These are phyloP conservation scores for Cladorrhinum sp. DNA, from an alignment of 2,329 filamentous ascomycete species.

Conservation along the genomic window DNA sequence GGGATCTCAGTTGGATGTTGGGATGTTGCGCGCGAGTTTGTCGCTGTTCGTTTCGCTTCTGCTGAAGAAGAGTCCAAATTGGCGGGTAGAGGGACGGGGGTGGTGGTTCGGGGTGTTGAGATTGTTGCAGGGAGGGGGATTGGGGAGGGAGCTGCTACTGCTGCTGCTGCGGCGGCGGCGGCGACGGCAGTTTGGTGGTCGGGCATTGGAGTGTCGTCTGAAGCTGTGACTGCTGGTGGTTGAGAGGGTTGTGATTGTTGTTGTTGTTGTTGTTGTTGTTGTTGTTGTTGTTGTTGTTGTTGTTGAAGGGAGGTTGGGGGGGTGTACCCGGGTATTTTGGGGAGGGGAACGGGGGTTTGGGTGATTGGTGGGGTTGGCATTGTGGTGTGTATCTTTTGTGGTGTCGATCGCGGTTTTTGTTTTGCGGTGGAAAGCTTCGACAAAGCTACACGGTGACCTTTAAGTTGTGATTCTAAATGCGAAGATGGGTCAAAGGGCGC, in stretches of 20 bases:
- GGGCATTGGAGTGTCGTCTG: not conserved
- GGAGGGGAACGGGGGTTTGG: not conserved
- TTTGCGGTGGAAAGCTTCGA: not conserved
- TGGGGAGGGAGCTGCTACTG: not conserved
- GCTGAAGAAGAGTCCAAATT: not conserved
- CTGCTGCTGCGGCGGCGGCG: not conserved
- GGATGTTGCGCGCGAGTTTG: constrained; percentile 28
- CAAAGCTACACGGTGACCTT: no score
- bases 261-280: not conserved
- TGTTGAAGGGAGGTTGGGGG: constrained; percentile 18
- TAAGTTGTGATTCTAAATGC: not conserved
- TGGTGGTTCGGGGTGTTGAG: constrained; percentile 4
- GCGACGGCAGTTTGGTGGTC: no score
- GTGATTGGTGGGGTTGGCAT: constrained; percentile 2
- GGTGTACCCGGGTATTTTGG: constrained; percentile 2
- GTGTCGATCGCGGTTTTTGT: not conserved
- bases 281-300: constrained; percentile 10
- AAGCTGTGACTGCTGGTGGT: not conserved
- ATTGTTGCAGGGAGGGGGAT: not conserved
- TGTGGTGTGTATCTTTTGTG: not conserved
- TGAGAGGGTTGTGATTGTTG: not conserved
- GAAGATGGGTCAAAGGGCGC: not conserved
- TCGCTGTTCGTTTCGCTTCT: constrained; percentile 24
- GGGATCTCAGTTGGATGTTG: not conserved
- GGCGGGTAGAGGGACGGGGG: not conserved